Base-by-base conservation (phyloP, 805 yeast genomes). In the Candida ipomoeae region DNA sequence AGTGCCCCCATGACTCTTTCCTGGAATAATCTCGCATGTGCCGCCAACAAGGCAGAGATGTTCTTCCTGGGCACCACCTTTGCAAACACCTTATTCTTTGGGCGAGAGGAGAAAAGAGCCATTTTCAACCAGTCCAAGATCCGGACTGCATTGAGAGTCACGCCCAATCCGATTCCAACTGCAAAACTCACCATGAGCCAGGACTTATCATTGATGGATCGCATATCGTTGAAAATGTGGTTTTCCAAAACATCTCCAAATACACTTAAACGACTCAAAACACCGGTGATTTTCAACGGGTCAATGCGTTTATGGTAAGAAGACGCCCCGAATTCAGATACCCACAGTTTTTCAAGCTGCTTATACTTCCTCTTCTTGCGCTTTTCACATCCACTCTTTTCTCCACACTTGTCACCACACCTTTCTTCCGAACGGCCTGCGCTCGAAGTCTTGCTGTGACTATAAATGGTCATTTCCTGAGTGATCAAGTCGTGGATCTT, bases 81-180 rank as follows among this genome's bases (percentile, higher is more conserved):
- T 14, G 45, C 45, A 18, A 42, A 20, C 10, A 15, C 45, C 29
- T 33, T 42, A 20, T 31, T 33, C 21, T n/a, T 32, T 11, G 45
- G 45, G 6, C 38, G 37, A 20, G 17, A 2, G 5, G 34, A 40
- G 15, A 42, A 42, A 3, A 42, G 38, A n/a, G 32, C 45, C 29
- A 20, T 6, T 21, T 42, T 42, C 32, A 42, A 15, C n/a, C 18
- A 14, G 7, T 21, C 45, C 5, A 42, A 33, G 14, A 23, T 13
- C 21, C 29, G 14, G 6, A 34, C 33, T 14, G 69, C 52, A 8
- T 67, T 49, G 23, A 55, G 26, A 1, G 57, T 32, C 8, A 54
- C 50, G 1, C 77, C 76, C 17, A 73, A 56, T 1, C 75, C 73
- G 34, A 71, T 57, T 1, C 76, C 76, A 20, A 71, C 29, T 1